Evolutionary conservation across 768 basidiomycete genomes (phyloP), one percentile per base, ranked within the genome.

Genomic region (Collybiopsis confluens): DNA sequence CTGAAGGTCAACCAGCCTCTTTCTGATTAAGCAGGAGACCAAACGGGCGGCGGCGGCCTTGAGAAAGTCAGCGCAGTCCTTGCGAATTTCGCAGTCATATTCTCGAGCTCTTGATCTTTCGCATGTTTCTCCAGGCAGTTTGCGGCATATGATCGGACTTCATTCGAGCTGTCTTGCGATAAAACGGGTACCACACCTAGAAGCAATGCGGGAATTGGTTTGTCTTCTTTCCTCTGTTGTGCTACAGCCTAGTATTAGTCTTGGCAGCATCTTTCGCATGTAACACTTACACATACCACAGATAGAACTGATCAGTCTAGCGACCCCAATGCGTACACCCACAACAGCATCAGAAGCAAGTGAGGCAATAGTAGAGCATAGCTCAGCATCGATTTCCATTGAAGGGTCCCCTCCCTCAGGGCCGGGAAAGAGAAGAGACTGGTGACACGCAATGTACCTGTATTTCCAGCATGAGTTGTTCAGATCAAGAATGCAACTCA

Each of bases 281-380:
- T 3, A 20, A 8, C 5, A 44, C 33, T n/a, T 40, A 38, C 49
- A 72, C 82, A 64, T 68, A 88, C 88, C 77, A 59, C 70, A 74
- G 26, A 84, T 65, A 45, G 68, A 61, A 45, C 81, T 81, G 38
- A 85, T 68, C 43, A 92, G 77, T 45, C 92, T 80, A n/a, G 94
- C 86, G 2, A 92, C 77, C 6, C 84, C 88, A 54, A 97, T 92
- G 43, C 92, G 80, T 30, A 97, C 92, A 56, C 92, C 93, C 47
- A 89, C 76, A 11, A 96, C 83, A 33, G 64, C 62, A 63, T 98
- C 95, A 28, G 72, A 64, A 4, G 81, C 79, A 38, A 95, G 74
- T 41, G 64, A 61, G 24, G 73, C 67, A 18, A 95, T 67, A n/a
- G 73, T 69, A 54, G 73, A 65, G 70, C 90, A 79, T 56, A 83